Conservation (phyloP, 257 asterid species). For the Capsicum pubescens region DNA sequence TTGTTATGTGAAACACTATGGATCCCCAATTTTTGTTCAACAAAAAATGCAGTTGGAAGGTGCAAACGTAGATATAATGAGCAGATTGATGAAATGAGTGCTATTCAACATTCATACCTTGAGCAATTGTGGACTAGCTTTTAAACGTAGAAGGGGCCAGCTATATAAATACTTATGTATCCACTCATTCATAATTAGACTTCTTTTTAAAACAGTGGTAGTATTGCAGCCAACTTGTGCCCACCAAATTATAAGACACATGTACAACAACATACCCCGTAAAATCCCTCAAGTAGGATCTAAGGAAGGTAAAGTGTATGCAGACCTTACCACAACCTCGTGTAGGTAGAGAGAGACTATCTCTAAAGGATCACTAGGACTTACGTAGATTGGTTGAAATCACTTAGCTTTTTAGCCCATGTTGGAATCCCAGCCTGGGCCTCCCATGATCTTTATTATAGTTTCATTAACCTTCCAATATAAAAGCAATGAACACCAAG, state of each 20-base stretch:
- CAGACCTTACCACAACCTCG: no score
- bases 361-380: not conserved
- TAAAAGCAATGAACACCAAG: not conserved
- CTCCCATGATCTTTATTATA: not conserved
- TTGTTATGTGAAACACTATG: not conserved
- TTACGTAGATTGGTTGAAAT: not conserved
- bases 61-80: not conserved
- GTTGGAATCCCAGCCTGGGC: not conserved
- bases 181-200: not conserved
- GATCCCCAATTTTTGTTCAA: not conserved
- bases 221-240: not conserved
- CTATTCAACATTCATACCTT: slow-evolving; percentile 54
- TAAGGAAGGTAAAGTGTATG: no score
- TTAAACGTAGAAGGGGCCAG: slow-evolving; percentile 19
- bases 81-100: not conserved
- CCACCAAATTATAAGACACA: not conserved
- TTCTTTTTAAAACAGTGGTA: no score
- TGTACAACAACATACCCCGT: no score
- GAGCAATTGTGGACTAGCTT: slow-evolving; percentile 89
- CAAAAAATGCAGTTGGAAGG: not conserved
- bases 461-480: not conserved
- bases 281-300: no score
- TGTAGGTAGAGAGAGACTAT: no score
- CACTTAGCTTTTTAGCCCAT: no score
- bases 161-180: not conserved